A percentile compares a stretch with the other conserved stretches of the same genome.
phyloP scores from a whole-genome alignment of 1,139 yeast genomes.

The Candida dubliniensis region DNA sequence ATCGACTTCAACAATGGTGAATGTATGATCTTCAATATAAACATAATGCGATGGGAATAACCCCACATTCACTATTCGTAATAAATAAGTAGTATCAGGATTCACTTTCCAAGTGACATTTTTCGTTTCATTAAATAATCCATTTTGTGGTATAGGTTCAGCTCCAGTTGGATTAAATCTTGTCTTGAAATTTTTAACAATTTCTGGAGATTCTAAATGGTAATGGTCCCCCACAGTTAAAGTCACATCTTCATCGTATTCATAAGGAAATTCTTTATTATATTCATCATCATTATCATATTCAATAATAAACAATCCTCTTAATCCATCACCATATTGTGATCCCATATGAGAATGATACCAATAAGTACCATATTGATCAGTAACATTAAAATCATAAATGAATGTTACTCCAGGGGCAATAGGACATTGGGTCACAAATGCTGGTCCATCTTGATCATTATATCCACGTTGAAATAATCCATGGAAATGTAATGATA shows the following conservation, averaged over 20 bases:
- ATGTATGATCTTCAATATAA: slow-evolving; percentile 80
- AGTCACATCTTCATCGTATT: slow-evolving; percentile 74
- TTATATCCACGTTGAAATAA: slow-evolving; percentile 72
- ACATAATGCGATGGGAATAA: slow-evolving; percentile 86
- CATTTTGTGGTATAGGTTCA: slow-evolving; percentile 86
- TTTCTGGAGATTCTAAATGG: slow-evolving; percentile 57
- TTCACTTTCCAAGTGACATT: slow-evolving; percentile 68
- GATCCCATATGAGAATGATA: slow-evolving; percentile 87
- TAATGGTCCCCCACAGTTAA: slow-evolving; percentile 82
- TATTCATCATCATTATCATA: slow-evolving; percentile 54
- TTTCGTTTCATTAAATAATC: slow-evolving; percentile 75
- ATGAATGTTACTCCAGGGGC: slow-evolving; percentile 68
- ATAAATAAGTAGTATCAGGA: slow-evolving; percentile 77
- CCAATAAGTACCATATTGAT: slow-evolving; percentile 90
- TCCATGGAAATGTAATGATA: slow-evolving; percentile 91
- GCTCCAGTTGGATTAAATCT: slow-evolving; percentile 93
- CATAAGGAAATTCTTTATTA: slow-evolving; percentile 49
- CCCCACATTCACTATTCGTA: slow-evolving; percentile 79
- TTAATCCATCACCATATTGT: slow-evolving; percentile 90
- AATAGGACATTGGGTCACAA: slow-evolving; percentile 85
- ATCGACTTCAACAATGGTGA: slow-evolving; percentile 81
- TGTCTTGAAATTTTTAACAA: slow-evolving; percentile 58
- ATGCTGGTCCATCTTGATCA: slow-evolving; percentile 87
- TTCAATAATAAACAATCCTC: slow-evolving; percentile 73
- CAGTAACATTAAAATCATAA: slow-evolving; percentile 77